Evolutionary conservation across 768 basidiomycete genomes (phyloP), one percentile per base, ranked within the genome.

Genomic region (Sistotremastrum suecicum): DNA sequence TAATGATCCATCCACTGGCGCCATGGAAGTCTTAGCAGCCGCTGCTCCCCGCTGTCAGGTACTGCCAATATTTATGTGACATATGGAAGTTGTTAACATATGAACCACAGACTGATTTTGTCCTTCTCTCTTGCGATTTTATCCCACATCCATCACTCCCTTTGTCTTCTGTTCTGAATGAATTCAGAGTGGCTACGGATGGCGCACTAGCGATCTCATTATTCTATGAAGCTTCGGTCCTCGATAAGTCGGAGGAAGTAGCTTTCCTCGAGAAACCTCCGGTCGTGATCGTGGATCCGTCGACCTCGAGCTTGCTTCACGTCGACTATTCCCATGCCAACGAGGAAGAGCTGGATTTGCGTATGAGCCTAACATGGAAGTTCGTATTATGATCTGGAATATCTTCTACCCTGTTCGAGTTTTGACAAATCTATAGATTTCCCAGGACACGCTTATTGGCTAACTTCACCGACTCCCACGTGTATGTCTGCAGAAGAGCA

Each of bases 101-200:
- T 20, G 20, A 20, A 20, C 20, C 20, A 20, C 69, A 73, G 50
- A 77, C 77, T 49, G 92, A 95, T 60, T 92, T 95, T 60, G 74
- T 95, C 37, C 62, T 97, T 28, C 72, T 97, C 2, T 83, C 92
- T 5, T 95, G 90, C 57, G 92, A 97, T 60, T 86, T 95, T 42
- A 71, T 90, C 20, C 80, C 90, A 6, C 82, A 90, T 0, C 66
- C 79, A 0, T 64, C 74, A 0, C 69, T 95, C n/a, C 67, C 80
- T 4, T 71, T 97, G 5, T 70, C 71, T 32, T 64, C 63, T 0
- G 63, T 95, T 1, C 66, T 95, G 39, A 78, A 97, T 61, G 83
- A 79, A 56, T 92, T 91, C 59, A 78, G 92, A 33, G 71, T 74
- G 7, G 81, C 89, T 51, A 64, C 74, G 35, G 71, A 79, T 63